phyloP scores from a whole-genome alignment of 2,329 filamentous ascomycete genomes.

The Fusarium praegraminearum region DNA sequence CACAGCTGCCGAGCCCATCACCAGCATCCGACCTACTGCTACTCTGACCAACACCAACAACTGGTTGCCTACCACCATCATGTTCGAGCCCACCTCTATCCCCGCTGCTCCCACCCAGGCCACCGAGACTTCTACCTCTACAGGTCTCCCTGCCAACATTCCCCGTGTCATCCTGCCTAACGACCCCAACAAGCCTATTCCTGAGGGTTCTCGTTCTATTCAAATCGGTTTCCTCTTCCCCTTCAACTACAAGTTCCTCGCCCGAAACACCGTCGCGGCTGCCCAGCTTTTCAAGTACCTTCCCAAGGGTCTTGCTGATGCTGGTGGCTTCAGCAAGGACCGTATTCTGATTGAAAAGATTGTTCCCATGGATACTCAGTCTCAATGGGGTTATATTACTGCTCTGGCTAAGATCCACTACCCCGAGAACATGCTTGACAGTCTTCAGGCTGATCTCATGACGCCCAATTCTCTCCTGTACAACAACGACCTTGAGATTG shows the following conservation, averaged over 20 bases:
- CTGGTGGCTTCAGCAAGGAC: constrained; percentile 65
- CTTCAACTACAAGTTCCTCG: constrained; percentile 88
- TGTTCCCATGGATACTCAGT: constrained; percentile 79
- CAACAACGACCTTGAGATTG: constrained; percentile 73
- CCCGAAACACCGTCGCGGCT: constrained; percentile 75
- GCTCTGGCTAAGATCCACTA: constrained; percentile 78
- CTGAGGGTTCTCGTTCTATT: constrained; percentile 76
- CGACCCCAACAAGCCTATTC: constrained; percentile 63
- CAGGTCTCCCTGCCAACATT: constrained; percentile 72
- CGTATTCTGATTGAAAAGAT: constrained; percentile 77
- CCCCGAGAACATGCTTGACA: constrained; percentile 75
- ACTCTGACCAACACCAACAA: constrained; percentile 59
- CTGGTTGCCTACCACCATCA: constrained; percentile 71
- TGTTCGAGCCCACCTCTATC: constrained; percentile 62
- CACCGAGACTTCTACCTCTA: constrained; percentile 58
- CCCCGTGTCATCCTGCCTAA: constrained; percentile 82
- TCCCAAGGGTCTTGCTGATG: constrained; percentile 76
- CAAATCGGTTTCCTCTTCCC: constrained; percentile 86
- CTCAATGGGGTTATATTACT: constrained; percentile 80
- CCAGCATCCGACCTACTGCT: constrained; percentile 58
- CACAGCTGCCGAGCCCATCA: constrained; percentile 47
- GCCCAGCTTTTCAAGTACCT: constrained; percentile 87
- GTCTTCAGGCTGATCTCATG: constrained; percentile 75
- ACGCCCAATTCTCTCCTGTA: constrained; percentile 81
- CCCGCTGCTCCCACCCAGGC: constrained; percentile 46